These are phyloP conservation scores for Plasmodium cynomolgi DNA, from an alignment of 169 alveolate genomes.

Conservation along the genomic window DNA sequence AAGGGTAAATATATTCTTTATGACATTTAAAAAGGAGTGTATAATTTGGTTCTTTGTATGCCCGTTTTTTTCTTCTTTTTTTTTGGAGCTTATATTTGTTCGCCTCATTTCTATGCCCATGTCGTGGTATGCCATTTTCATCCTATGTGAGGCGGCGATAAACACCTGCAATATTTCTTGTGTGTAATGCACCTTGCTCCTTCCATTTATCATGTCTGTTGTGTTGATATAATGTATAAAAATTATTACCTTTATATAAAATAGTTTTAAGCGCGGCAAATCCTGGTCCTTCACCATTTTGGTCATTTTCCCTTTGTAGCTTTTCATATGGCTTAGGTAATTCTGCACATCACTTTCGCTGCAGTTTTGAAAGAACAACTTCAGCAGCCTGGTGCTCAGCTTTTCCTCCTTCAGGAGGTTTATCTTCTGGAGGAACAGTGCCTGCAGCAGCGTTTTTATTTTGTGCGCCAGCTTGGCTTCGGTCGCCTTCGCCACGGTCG, in stretches of 20 bases:
- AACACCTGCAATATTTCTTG: conserved; percentile 19
- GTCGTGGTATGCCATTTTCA: conserved; percentile 36
- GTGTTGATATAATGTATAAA: conserved; percentile 42
- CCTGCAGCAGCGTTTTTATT: conserved; percentile 4
- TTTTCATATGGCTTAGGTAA: conserved; percentile 37
- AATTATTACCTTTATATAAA: conserved; percentile 59
- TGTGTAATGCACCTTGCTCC: conserved; percentile 11
- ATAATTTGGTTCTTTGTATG: conserved; percentile 41
- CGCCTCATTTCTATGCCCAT: background rate
- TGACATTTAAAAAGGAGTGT: conserved; percentile 41
- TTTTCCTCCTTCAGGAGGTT: conserved; percentile 42
- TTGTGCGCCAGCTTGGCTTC: conserved; percentile 5
- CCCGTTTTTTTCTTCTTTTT: background rate
- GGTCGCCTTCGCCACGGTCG: background rate
- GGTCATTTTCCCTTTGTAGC: background rate
- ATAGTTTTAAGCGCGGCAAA: conserved; percentile 32
- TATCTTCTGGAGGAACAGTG: conserved; percentile 38
- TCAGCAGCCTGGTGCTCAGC: conserved; percentile 34
- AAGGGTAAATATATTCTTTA: conserved; percentile 48
- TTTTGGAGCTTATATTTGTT: background rate
- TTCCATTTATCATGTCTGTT: conserved; percentile 11
- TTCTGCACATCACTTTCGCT: conserved; percentile 37
- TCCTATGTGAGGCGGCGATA: conserved; percentile 4
- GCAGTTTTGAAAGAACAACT: conserved; percentile 25
- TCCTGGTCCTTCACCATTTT: conserved; percentile 6